A percentile compares a stretch with the other conserved stretches of the same genome.
Evolutionary conservation across 2,329 filamentous ascomycete genomes (phyloP).

Genomic region (Penicillium sumatraense): DNA sequence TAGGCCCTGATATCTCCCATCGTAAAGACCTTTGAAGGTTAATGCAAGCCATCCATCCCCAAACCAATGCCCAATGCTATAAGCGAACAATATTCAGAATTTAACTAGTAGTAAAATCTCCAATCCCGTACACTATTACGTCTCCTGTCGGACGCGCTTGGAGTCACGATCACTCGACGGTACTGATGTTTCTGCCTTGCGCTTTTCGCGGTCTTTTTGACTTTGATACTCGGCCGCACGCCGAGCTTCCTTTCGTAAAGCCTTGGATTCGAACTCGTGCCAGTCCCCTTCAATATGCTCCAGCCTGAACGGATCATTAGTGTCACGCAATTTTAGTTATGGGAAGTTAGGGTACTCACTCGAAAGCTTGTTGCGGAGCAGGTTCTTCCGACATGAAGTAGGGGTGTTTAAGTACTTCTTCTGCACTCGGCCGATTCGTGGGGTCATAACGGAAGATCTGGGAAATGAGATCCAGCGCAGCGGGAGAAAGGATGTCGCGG

Average conservation of each 20-base stretch:
- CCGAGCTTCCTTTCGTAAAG: conserved; percentile 76
- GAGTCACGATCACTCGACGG: conserved; percentile 44
- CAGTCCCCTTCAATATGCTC: conserved; percentile 86
- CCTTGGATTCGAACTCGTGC: conserved; percentile 99
- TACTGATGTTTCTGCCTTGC: conserved; percentile 45
- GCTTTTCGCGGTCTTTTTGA: conserved; percentile 52
- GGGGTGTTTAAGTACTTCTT: conserved; percentile 80
- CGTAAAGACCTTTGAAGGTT: conserved; percentile 15
- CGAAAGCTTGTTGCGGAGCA: conserved; percentile 73
- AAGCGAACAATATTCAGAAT: conserved; percentile 2
- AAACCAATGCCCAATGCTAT: conserved; percentile 17
- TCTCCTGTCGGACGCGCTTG: conserved; percentile 42
- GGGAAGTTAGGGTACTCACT: conserved; percentile 62
- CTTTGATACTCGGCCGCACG: conserved; percentile 48
- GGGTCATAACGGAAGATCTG: conserved; percentile 93
- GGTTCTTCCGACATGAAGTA: conserved; percentile 90
- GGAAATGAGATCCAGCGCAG: conserved; percentile 79
- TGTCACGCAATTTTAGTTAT: not conserved
- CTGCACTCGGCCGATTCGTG: conserved; percentile 77
- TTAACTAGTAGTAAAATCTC: no score
- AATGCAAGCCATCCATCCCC: conserved; percentile 21
- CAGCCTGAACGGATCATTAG: conserved; percentile 58
- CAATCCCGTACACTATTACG: not conserved
- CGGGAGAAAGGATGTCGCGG: conserved; percentile 73
- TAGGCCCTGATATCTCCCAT: conserved; percentile 17